Base-by-base conservation (phyloP, 176 grass and related monocot genomes). In the Oryza longistaminata region DNA sequence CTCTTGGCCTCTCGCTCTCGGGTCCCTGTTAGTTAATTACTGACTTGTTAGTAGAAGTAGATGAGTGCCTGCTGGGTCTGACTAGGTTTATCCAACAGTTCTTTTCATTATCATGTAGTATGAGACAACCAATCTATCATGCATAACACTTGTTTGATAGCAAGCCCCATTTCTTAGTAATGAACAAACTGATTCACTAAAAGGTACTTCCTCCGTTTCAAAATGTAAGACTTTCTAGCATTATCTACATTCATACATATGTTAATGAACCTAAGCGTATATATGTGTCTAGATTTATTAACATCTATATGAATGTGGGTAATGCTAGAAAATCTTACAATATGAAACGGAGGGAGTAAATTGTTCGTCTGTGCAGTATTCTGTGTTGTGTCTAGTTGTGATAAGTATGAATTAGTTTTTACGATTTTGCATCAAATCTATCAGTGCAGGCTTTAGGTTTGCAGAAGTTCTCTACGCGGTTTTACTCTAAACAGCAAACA, bases 121-220 rank as follows among this genome's bases (percentile, higher is more conserved):
- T 43, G 42, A 43, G 9, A 43, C 40, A 42, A 43, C 42, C 42
- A 43, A 43, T 10, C 42, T 43, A 22, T 35, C 43, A 24, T 55
- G 61, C 22, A 58, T 68, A n/a, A 34, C 44, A 44, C 79, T 67
- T 79, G 9, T 73, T 64, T 79, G 69, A 73, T 79, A 34, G 81
- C 64, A 49, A 67, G 16, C 43, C 29, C 49, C 33, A 60, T 45
- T 84, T 8, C 17, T 68, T 6, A 8, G 60, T 74, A 52, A 78
- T 14, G 15, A 74, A 46, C 7, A 21, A 31, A 71, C 11, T 48
- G 46, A 12, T 49, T 49, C 12, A 49, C 44, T 40, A 46, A 42
- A 42, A 5, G 3, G 19, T 27, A 27, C 27, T 27, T 27, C 27
- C 27, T 27, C 27, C 27, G 27, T 27, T 27, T 27, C 27, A 2